phyloP scores from a whole-genome alignment of 192 early-diverging fungal genomes.

The Coemansia sp. region DNA sequence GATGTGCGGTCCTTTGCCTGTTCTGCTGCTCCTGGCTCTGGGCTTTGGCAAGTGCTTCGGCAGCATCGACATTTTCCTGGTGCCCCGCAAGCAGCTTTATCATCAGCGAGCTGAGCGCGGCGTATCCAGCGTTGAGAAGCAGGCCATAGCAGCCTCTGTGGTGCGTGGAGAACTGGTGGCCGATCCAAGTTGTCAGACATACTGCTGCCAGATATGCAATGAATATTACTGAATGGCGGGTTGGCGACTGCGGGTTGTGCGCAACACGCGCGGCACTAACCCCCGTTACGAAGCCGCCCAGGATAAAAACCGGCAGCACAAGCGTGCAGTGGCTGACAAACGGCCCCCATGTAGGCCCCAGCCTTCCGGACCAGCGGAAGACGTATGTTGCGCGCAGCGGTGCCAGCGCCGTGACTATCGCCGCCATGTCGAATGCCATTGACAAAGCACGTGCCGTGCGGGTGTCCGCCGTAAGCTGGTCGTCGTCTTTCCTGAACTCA shows the following conservation, averaged over 20 bases:
- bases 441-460: constrained; percentile 42
- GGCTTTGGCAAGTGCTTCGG: neutral
- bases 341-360: constrained; percentile 63
- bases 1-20: neutral
- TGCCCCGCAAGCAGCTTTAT: constrained; percentile 34
- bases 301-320: constrained; percentile 55
- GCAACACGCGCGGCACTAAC: constrained; percentile 42
- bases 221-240: constrained; percentile 9
- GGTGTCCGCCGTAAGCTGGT: constrained; percentile 18
- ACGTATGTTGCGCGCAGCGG: constrained; percentile 49
- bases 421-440: constrained; percentile 53
- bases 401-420: constrained; percentile 54
- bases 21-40: neutral
- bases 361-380: constrained; percentile 55
- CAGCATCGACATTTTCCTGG: constrained; percentile 22
- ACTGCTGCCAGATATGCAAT: constrained; percentile 12
- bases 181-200: constrained; percentile 18
- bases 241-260: constrained; percentile 12
- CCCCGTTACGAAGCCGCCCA: constrained; percentile 53
- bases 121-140: constrained; percentile 25
- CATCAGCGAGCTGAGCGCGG: constrained; percentile 24
- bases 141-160: constrained; percentile 27
- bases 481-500: neutral
- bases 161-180: neutral
- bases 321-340: constrained; percentile 58